Evolutionary conservation across 257 asterid species (phyloP).

Genomic region (Capsicum pubescens): DNA sequence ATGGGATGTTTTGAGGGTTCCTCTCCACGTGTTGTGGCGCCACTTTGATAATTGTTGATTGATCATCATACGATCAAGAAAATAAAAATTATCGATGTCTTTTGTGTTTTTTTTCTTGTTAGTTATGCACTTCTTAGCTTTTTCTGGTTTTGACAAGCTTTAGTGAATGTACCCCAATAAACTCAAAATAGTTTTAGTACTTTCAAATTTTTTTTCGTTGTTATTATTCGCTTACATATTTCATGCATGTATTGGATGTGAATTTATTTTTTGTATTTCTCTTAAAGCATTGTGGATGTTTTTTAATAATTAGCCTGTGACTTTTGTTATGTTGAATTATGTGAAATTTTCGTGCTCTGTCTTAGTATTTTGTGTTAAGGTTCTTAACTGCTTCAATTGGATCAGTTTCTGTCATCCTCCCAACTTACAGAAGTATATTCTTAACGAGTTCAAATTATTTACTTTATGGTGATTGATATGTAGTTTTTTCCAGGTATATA

Average conservation of each 20-base stretch:
- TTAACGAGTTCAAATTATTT: background rate
- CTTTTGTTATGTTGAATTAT: background rate
- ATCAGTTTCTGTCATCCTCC: no score
- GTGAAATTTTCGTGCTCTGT: background rate
- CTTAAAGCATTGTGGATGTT: background rate
- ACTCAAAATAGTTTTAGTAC: background rate
- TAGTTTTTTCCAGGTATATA: background rate
- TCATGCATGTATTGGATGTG: background rate
- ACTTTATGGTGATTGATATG: background rate
- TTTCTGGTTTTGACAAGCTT: background rate
- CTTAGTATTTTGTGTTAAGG: no score
- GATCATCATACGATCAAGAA: background rate
- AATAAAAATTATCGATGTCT: background rate
- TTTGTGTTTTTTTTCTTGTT: background rate
- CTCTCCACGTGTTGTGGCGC: background rate
- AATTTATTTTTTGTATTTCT: conserved; percentile 13
- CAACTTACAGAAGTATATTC: background rate
- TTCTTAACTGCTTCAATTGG: no score
- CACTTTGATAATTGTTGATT: background rate
- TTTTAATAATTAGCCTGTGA: background rate
- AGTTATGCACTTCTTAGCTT: conserved; percentile 11
- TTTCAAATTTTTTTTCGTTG: background rate
- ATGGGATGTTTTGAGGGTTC: background rate
- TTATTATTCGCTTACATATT: background rate
- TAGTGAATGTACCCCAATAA: background rate